Evolutionary conservation across 2,329 filamentous ascomycete species (phyloP), one percentile per base, ranked within the genome.

Genomic region (Sporothrix mexicana): DNA sequence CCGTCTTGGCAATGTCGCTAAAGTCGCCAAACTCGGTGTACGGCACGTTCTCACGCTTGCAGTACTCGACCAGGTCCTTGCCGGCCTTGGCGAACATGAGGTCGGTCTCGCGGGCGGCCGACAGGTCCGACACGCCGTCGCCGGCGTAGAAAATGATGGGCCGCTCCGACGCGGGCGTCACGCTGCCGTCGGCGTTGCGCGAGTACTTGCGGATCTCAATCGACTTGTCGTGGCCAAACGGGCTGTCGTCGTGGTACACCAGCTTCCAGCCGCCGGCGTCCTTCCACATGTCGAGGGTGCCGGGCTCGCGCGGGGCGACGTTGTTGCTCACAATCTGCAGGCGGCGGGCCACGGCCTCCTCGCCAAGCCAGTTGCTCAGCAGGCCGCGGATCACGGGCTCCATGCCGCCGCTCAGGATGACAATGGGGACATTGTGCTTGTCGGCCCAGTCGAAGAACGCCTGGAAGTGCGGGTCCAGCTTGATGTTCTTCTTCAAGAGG

Each of bases 221-320:
- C 36, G 92, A 95, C 88, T 99, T 99, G 86, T 99, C 95, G 80
- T 99, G 96, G n/a, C 96, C 96, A 78, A 97, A 97, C 73, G 91
- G 87, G 79, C 92, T 93, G 75, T 95, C 93, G 80, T 99, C 95
- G 79, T 94, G 94, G 83, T 91, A 99, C 73, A 89, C 85, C 77
- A 99, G 95, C 79, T 91, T 85, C 96, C 96, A 99, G 43, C 94
- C 95, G 20, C 89, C 73, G 2, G 72, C 89, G 79, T 92, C 89
- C 69, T 94, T 89, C 77, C 96, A 91, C 80, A 97, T 92, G 77
- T 83, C 86, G 87, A 93, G 86, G 66, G 90, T 83, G 57, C 64
- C 70, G 12, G 72, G 68, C 43, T 51, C 72, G 80, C 88, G 81
- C 23, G 88, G 81, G 74, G 85, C 86, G 10, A 95, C 93, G 76